These are phyloP conservation scores for Triticum dicoccoides DNA, from an alignment of 176 grass and related monocot species.

Conservation along the genomic window DNA sequence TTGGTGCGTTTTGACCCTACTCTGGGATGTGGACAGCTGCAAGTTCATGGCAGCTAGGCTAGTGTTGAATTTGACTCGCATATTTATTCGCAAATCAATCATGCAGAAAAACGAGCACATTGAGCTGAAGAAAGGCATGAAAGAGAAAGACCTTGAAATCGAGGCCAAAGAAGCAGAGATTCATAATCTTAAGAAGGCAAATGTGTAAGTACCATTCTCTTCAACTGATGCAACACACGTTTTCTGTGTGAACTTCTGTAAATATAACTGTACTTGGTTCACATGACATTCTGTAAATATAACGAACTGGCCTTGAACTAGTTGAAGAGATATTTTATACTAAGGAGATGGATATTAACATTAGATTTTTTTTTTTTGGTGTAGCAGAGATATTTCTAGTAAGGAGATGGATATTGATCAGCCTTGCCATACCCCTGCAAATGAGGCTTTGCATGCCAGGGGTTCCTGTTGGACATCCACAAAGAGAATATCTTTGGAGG, in stretches of 20 bases:
- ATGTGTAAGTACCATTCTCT: slow-evolving; percentile 40
- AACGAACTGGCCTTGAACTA: too few relatives aligned
- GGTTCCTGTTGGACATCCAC: slow-evolving; percentile 7
- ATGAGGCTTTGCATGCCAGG: slow-evolving; percentile 33
- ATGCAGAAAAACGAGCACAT: slow-evolving; percentile 66
- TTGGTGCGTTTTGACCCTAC: neutral
- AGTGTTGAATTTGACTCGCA: neutral
- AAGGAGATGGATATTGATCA: slow-evolving; percentile 28
- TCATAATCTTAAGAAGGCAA: slow-evolving; percentile 51
- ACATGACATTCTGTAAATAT: neutral
- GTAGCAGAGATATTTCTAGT: neutral
- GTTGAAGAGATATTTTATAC: too few relatives aligned
- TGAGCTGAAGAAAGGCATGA: slow-evolving; percentile 55
- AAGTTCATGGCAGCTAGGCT: neutral
- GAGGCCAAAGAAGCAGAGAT: slow-evolving; percentile 72
- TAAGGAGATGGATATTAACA: neutral
- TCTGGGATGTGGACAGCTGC: neutral
- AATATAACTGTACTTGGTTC: slow-evolving; percentile 15
- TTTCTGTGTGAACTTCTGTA: neutral
- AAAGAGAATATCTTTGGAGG: slow-evolving; percentile 39
- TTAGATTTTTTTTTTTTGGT: neutral
- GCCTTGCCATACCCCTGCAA: neutral
- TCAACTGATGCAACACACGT: neutral
- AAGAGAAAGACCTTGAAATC: slow-evolving; percentile 70
- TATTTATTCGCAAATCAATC: neutral